Evolutionary conservation across 768 basidiomycete genomes (phyloP).

Genomic region (Coprinopsis marcescibilis): DNA sequence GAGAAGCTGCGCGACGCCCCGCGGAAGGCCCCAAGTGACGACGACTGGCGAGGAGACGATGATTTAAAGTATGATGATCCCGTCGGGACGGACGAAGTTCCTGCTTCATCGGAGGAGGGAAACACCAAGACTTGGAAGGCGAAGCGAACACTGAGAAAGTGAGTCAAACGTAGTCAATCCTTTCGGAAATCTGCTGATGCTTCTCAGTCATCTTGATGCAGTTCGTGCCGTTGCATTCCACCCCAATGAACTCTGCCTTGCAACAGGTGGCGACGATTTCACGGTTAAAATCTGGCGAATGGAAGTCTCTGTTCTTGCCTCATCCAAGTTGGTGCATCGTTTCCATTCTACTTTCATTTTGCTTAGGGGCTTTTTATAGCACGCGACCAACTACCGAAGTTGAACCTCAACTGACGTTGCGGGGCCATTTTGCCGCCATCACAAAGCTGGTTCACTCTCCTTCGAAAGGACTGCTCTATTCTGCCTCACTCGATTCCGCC

Average conservation of each 20-base stretch:
- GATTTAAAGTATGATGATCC: constrained; percentile 70
- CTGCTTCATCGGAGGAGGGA: constrained; percentile 62
- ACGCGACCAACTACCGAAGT: constrained; percentile 75
- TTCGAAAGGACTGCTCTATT: constrained; percentile 73
- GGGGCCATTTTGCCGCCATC: constrained; percentile 89
- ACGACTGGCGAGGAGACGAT: constrained; percentile 17
- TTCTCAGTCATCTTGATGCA: constrained; percentile 83
- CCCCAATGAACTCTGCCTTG: constrained; percentile 76
- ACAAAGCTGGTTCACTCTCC: constrained; percentile 81
- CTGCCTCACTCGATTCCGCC: constrained; percentile 89
- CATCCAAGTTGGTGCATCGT: constrained; percentile 46
- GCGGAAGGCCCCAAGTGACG: neutral
- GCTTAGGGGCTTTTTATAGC: constrained; percentile 31
- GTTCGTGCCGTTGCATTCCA: constrained; percentile 90
- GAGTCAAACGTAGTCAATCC: constrained; percentile 31
- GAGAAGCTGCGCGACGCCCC: constrained; percentile 51
- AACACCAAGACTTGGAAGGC: constrained; percentile 77
- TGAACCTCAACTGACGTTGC: constrained; percentile 88
- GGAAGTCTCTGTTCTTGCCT: constrained; percentile 69
- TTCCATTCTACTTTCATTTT: constrained; percentile 6
- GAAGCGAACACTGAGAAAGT: constrained; percentile 86
- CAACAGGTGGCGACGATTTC: constrained; percentile 93
- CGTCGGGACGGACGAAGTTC: constrained; percentile 57
- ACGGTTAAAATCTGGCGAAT: constrained; percentile 96
- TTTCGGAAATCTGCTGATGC: constrained; percentile 9